Evolutionary conservation across 345 rosid species (phyloP).

Genomic region (Clausena lansium): DNA sequence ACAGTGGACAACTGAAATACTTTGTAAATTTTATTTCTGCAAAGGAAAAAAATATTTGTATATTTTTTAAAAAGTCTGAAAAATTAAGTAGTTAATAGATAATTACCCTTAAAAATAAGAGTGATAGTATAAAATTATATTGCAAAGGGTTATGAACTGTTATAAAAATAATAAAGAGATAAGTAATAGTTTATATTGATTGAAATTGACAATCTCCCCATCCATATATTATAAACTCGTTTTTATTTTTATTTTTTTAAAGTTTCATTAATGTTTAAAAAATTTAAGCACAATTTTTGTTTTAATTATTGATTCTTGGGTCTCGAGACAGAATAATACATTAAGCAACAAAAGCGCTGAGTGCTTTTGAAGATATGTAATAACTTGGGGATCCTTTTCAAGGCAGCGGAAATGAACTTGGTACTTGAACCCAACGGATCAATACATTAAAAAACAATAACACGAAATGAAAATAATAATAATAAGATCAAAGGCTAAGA

Average conservation of each 20-base stretch:
- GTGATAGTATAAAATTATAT: too few species aligned
- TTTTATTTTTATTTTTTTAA: too few species aligned
- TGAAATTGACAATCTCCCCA: too few species aligned
- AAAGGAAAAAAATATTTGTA: too few species aligned
- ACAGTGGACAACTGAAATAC: too few species aligned
- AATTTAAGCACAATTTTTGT: not conserved
- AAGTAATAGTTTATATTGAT: too few species aligned
- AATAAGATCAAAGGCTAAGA: not conserved
- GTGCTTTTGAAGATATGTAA: slow-evolving; percentile 18
- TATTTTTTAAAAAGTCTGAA: too few species aligned
- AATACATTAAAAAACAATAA: not conserved
- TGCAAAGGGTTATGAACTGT: too few species aligned
- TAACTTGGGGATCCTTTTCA: slow-evolving; percentile 27
- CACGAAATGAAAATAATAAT: not conserved
- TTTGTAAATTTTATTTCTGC: too few species aligned
- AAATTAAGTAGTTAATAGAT: too few species aligned
- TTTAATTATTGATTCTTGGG: not conserved
- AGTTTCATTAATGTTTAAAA: not conserved
- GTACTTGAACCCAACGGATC: slow-evolving; percentile 1
- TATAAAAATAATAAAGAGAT: accelerated
- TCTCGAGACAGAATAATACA: not conserved
- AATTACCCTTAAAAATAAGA: too few species aligned
- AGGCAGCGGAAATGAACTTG: slow-evolving; percentile 26
- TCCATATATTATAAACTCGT: too few species aligned
- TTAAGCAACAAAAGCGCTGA: not conserved